Evolutionary conservation across 2,329 filamentous ascomycete species (phyloP).

Genomic region (Aspergillus caelatus): DNA sequence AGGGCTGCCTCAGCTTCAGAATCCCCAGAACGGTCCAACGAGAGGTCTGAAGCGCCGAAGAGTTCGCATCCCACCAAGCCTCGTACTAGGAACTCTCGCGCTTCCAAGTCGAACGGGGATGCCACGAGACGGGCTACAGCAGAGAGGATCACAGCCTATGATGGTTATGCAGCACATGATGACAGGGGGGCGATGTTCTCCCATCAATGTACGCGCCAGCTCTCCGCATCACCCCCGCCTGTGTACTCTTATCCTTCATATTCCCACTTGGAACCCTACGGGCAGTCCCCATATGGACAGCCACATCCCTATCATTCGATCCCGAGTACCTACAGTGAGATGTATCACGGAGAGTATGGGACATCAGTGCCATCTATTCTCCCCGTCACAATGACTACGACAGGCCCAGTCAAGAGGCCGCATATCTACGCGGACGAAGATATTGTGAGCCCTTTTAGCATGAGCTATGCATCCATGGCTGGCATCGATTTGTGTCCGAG

Average conservation of each 20-base stretch:
- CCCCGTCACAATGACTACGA: slow-evolving; percentile 44
- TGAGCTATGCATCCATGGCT: slow-evolving; percentile 63
- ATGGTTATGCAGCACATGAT: slow-evolving; percentile 42
- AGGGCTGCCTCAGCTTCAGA: slow-evolving; percentile 63
- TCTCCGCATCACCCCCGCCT: slow-evolving; percentile 61
- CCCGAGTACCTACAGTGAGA: slow-evolving; percentile 34
- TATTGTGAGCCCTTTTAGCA: slow-evolving; percentile 61
- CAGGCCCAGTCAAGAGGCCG: slow-evolving; percentile 55
- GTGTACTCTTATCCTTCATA: slow-evolving; percentile 58
- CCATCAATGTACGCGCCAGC: slow-evolving; percentile 60
- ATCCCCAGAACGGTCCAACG: slow-evolving; percentile 62
- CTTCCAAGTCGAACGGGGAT: slow-evolving; percentile 31
- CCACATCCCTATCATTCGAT: slow-evolving; percentile 38
- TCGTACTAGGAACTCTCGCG: slow-evolving; percentile 28
- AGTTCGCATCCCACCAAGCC: slow-evolving; percentile 25
- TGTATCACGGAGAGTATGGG: slow-evolving; percentile 43
- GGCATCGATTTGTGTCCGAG: slow-evolving; percentile 55
- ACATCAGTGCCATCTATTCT: slow-evolving; percentile 47
- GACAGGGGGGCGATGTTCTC: slow-evolving; percentile 58
- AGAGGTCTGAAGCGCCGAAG: slow-evolving; percentile 50
- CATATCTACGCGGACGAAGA: slow-evolving; percentile 56
- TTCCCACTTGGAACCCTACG: slow-evolving; percentile 48
- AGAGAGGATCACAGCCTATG: slow-evolving; percentile 39
- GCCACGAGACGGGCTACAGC: slow-evolving; percentile 24
- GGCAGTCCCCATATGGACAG: slow-evolving; percentile 36